Base-by-base conservation (phyloP, 495 filamentous ascomycete genomes). In the Oidiodendron maius region DNA sequence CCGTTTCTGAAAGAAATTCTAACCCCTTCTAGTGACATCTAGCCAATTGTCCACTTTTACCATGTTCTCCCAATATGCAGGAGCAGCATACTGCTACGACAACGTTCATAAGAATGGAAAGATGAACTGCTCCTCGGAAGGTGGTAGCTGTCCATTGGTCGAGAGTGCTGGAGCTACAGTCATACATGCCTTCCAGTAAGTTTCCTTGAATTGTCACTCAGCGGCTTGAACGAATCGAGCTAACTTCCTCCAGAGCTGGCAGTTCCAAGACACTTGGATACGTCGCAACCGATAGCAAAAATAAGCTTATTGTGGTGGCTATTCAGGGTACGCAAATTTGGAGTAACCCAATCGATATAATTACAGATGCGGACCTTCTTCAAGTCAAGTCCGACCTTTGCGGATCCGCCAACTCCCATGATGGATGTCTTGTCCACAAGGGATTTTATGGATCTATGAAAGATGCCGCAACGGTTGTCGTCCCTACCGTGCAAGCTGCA, bases 21-120 rank as follows among this genome's bases (percentile, higher is more conserved):
- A 12, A 30, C 12, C 12, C 26, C 5, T 30, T 5, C 5, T 12
- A n/a, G 35, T 38, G 5, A 10, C 35, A 15, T 8, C 10, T 10
- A 38, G 11, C 2, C 61, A 76, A 28, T 58, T 82, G 15, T 39
- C 61, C 18, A 66, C 75, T 35, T 66, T 91, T 38, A 64, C 71
- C 3, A 67, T 88, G 51, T 86, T 75, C 59, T 75, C 82, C 13
- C 78, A 91, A 58, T 91, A 83, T 61, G 69, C 86, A 1, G 82
- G 72, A 0, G 83, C 86, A 0, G 67, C 80, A 4, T 89, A 87
- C 62, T 93, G 87, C 62, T 69, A 76, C 28, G 23, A 20, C 9
- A 54, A 49, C 23, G 39, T 48, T 15, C 38, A 54, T 18, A 62
- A 62, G n/a, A 60, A 63, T 12, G 74, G 73, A n/a, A 64, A 65